Base-by-base conservation (phyloP, 2,329 filamentous ascomycete genomes). In the Sporothrix variecibatus region DNA sequence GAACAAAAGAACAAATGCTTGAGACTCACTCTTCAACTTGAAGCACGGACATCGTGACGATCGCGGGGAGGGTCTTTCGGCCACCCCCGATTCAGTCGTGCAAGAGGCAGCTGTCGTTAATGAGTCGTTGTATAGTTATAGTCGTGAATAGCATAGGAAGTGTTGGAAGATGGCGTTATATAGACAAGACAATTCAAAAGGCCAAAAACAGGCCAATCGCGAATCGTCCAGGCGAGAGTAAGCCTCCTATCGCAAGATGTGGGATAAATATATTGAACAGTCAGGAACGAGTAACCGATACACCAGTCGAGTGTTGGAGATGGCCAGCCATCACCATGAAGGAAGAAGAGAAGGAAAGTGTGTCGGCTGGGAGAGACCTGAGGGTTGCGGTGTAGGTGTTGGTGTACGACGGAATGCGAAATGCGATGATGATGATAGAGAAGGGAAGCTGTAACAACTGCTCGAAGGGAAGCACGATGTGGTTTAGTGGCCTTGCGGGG, bases 11-110 rank as follows among this genome's bases (percentile, higher is more conserved):
- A 2, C 26, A 34, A 12, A 46, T 5, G n/a, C n/a, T n/a, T 20
- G 1, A 26, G 9, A 77, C 82, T 38, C 78, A 85, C 84, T 85
- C 84, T 80, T 84, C 83, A 23, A 82, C 81, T 76, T 85, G 84
- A 72, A 85, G 82, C 73, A 85, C 82, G 67, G 84, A 85, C 84
- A 85, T 85, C 65, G 73, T 74, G 72, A 28, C 4, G 62, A 12
- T 62, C n/a, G 43, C 43, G 15, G 43, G 46, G 43, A 38, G 11
- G 62, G 28, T 23, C 43, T 23, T 64, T 26, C 28, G 43, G 65
- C 38, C 15, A 38, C 2, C 56, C 31, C 67, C 72, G 67, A 28
- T 65, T 20, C 17, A 65, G 53, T 23, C 20, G 28, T 26, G 38
- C 7, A 62, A 38, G 40, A 49, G 9, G 34, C 12, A 20, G 43